phyloP scores from a whole-genome alignment of 176 grass and related monocot genomes.

The Cymbopogon citratus region DNA sequence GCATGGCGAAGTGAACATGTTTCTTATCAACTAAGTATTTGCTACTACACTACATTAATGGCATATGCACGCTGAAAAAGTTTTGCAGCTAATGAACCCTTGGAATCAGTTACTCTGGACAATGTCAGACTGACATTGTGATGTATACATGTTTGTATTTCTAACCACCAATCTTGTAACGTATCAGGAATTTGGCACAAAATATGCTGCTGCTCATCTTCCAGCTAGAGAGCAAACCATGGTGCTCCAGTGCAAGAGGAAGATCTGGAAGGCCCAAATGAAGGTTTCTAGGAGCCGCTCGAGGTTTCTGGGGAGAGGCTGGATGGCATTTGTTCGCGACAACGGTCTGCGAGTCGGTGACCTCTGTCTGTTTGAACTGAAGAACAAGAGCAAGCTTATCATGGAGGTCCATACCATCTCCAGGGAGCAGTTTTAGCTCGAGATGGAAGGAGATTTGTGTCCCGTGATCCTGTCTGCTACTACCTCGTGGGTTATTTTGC shows the following conservation, averaged over 20 bases:
- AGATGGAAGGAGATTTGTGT: background rate
- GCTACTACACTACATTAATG: background rate
- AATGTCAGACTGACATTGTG: background rate
- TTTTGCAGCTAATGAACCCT: background rate
- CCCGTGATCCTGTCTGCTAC: background rate
- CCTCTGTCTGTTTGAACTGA: constrained; percentile 49
- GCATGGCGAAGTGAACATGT: background rate
- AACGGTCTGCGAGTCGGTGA: constrained; percentile 40
- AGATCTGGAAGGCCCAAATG: background rate
- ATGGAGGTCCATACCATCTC: constrained; percentile 37
- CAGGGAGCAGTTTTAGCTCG: background rate
- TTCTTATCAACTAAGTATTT: background rate
- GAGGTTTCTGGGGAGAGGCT: constrained; percentile 1
- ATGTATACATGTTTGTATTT: background rate
- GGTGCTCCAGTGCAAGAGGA: background rate
- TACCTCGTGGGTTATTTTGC: background rate
- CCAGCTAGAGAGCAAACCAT: background rate
- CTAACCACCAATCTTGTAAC: background rate
- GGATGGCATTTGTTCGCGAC: constrained; percentile 26
- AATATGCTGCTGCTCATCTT: background rate
- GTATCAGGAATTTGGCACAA: background rate
- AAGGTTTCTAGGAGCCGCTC: background rate
- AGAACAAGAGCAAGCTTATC: constrained; percentile 2
- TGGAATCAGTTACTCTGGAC: background rate
- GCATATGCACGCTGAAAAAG: background rate